Evolutionary conservation across 495 filamentous ascomycete species (phyloP).

Genomic region (Terfezia claveryi): DNA sequence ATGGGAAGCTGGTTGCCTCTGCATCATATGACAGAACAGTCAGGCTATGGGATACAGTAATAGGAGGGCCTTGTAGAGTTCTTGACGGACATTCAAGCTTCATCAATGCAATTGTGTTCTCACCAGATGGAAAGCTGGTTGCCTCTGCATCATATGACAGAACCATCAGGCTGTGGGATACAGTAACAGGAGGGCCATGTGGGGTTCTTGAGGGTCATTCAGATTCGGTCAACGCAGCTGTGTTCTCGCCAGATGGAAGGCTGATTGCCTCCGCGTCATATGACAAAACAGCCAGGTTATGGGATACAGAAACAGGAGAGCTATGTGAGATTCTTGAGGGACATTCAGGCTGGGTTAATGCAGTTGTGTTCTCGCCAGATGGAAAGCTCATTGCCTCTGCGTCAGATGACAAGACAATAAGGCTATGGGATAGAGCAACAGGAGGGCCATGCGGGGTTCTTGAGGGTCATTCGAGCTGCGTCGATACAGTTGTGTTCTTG

Average conservation of each 20-base stretch:
- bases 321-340: constrained; percentile 2
- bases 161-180: constrained; percentile 21
- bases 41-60: constrained; percentile 13
- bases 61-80: background rate
- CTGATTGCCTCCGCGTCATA: constrained; percentile 18
- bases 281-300: constrained; percentile 22
- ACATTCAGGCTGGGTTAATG: background rate
- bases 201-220: constrained; percentile 7
- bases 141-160: constrained; percentile 19
- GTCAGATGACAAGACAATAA: too few species aligned
- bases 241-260: constrained; percentile 22
- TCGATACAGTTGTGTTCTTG: constrained; percentile 7
- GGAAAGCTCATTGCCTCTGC: too few species aligned
- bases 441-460: background rate
- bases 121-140: constrained; percentile 19
- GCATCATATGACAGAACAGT: constrained; percentile 5
- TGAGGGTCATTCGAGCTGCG: background rate
- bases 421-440: constrained; percentile 2
- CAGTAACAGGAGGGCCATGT: constrained; percentile 9
- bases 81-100: background rate
- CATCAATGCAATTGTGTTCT: constrained; percentile 22
- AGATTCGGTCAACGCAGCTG: constrained; percentile 11
- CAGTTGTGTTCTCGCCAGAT: too few species aligned
- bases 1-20: constrained; percentile 13
- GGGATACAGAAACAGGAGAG: constrained; percentile 17